Evolutionary conservation across 2,329 filamentous ascomycete species (phyloP).

Genomic region (Calonectria honghensis): DNA sequence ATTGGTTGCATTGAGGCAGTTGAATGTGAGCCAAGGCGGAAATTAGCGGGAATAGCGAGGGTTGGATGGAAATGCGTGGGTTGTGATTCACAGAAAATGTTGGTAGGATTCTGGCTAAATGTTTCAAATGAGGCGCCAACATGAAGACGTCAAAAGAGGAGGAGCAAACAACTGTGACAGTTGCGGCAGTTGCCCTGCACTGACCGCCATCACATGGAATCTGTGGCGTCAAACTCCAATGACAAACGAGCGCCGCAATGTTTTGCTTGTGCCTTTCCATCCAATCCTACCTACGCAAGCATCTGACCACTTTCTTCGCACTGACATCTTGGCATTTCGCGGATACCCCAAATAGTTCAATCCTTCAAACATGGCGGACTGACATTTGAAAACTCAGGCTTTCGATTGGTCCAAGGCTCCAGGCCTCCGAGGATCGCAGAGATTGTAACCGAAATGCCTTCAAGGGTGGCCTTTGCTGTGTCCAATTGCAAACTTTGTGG

Average conservation of each 20-base stretch:
- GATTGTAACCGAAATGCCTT: conserved; percentile 4
- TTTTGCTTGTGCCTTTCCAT: not conserved
- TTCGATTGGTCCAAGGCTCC: not conserved
- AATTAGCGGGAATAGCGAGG: not conserved
- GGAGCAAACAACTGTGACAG: not conserved
- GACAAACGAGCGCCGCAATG: not conserved
- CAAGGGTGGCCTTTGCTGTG: conserved; percentile 11
- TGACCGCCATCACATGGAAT: not conserved
- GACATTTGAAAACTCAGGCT: not conserved
- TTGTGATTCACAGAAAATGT: not conserved
- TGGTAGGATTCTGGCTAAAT: not conserved
- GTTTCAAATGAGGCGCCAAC: not conserved
- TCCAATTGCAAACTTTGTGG: conserved; percentile 19
- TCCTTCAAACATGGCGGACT: not conserved
- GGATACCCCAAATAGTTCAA: not conserved
- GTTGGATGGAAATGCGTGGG: not conserved
- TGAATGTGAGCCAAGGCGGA: not conserved
- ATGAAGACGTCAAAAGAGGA: not conserved
- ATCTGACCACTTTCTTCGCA: not conserved
- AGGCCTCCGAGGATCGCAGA: not conserved
- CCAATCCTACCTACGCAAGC: not conserved
- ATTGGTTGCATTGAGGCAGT: conserved; percentile 7
- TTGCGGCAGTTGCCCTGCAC: conserved; percentile 21
- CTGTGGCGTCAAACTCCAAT: not conserved
- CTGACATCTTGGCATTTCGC: not conserved